Conservation (phyloP, 306 rosid genomes). For the Abrus pulchellus region DNA sequence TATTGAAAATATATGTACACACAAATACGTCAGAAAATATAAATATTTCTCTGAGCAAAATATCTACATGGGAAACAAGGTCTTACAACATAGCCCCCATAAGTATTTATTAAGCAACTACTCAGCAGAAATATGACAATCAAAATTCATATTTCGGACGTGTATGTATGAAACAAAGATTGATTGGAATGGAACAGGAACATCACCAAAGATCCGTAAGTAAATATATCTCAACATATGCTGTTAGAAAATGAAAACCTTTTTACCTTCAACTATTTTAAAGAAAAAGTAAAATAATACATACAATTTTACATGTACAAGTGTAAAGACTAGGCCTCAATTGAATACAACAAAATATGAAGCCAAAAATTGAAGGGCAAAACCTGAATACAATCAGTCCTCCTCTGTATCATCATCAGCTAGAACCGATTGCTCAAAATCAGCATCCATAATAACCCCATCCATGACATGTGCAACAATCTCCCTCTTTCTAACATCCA, state of each 20-base stretch:
- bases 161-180: background rate
- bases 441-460: constrained; percentile 89
- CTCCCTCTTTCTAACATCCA: constrained; percentile 64
- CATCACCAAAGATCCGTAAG: background rate
- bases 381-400: constrained; percentile 23
- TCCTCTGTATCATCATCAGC: constrained; percentile 57
- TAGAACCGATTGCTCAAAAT: constrained; percentile 70
- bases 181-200: constrained; percentile 7
- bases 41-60: background rate
- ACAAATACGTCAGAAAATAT: background rate
- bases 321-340: background rate
- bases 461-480: constrained; percentile 79
- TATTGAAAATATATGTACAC: background rate
- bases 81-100: background rate
- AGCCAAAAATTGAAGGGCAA: background rate
- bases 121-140: background rate
- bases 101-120: background rate
- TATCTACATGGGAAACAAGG: background rate
- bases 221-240: background rate
- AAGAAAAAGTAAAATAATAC: background rate
- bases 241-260: background rate
- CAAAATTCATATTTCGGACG: background rate
- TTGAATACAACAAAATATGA: constrained; percentile 14
- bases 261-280: background rate
- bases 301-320: constrained; percentile 9